A percentile compares a stretch with the other conserved stretches of the same genome.
Evolutionary conservation across 768 basidiomycete genomes (phyloP).

Genomic region (Boletus edulis): DNA sequence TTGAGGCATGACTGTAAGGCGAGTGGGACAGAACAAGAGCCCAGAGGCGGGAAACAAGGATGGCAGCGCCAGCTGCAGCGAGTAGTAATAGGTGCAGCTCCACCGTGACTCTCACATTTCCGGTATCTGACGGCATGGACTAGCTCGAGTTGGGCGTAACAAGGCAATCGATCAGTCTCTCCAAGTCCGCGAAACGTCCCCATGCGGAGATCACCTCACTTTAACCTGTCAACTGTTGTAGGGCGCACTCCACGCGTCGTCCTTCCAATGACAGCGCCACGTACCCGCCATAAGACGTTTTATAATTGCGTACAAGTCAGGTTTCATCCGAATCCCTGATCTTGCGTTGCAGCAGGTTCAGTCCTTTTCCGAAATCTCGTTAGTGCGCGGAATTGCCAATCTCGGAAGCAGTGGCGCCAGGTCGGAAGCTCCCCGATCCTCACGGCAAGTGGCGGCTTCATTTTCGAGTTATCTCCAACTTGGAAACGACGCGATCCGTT

Average conservation of each 20-base stretch:
- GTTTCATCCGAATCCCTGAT: no score
- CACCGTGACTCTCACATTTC: constrained; percentile 4
- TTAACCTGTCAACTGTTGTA: constrained; percentile 2
- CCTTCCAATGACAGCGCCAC: no score
- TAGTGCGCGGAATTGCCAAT: not conserved
- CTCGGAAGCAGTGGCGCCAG: not conserved
- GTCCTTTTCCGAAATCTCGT: no score
- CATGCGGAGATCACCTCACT: not conserved
- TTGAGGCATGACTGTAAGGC: constrained; percentile 15
- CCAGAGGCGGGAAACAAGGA: no score
- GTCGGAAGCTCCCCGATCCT: not conserved
- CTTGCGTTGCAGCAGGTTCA: no score
- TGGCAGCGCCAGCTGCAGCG: no score
- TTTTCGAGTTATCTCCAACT: no score
- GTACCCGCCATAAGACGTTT: not conserved
- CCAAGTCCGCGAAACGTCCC: not conserved
- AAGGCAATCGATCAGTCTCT: no score
- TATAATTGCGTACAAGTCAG: no score
- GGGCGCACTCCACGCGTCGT: constrained; percentile 1
- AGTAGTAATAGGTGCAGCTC: not conserved
- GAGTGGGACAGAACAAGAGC: not conserved
- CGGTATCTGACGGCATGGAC: not conserved
- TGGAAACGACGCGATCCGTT: no score
- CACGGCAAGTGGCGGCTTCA: not conserved
- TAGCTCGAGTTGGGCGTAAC: no score